Conservation (phyloP, 257 asterid genomes). For the Asclepias syriaca region DNA sequence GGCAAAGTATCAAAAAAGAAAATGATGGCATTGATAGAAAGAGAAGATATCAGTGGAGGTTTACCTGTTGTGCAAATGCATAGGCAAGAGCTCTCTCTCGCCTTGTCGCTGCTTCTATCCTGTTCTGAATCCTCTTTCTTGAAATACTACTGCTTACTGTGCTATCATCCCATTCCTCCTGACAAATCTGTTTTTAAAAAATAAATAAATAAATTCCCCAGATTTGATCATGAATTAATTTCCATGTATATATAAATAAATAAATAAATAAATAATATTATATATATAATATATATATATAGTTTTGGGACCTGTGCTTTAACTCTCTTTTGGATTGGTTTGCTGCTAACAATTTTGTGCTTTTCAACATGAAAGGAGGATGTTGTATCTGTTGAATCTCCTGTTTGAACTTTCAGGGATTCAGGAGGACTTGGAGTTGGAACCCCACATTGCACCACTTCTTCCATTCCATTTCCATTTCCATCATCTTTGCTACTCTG, state of each 20-base stretch:
- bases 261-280: too few species aligned
- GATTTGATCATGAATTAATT: too few species aligned
- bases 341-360: slow-evolving; percentile 7
- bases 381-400: slow-evolving; percentile 34
- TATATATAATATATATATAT: not conserved
- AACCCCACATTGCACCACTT: slow-evolving; percentile 12
- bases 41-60: too few species aligned
- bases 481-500: slow-evolving; percentile 7
- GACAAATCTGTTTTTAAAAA: slow-evolving; percentile 1
- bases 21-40: too few species aligned
- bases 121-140: slow-evolving; percentile 40
- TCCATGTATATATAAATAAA: too few species aligned
- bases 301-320: slow-evolving; percentile 39
- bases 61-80: slow-evolving; percentile 60
- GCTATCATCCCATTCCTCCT: slow-evolving; percentile 70
- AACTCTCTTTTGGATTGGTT: slow-evolving; percentile 19
- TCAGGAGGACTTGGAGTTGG: slow-evolving; percentile 27
- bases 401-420: slow-evolving; percentile 53
- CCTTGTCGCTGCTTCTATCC: slow-evolving; percentile 53
- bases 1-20: too few species aligned
- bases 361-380: slow-evolving; percentile 34
- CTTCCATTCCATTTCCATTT: slow-evolving; percentile 10
- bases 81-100: slow-evolving; percentile 64
- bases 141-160: slow-evolving; percentile 47
- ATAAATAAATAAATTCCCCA: too few species aligned